Evolutionary conservation across 306 rosid genomes (phyloP), one percentile per base, ranked within the genome.

Genomic region (Myrica gale): DNA sequence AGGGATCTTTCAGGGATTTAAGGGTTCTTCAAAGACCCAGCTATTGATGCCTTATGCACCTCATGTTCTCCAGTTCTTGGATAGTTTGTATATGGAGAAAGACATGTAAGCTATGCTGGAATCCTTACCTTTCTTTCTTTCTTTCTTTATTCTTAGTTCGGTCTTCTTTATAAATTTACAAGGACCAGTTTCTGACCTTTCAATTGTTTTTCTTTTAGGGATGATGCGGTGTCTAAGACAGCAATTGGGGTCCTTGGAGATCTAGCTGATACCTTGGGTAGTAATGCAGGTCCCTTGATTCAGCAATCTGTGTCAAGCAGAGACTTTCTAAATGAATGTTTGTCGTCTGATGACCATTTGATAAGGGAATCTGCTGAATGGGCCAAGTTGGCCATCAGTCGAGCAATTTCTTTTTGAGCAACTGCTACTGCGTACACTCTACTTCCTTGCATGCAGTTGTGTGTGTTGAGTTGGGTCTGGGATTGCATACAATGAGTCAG

Each of bases 161-260:
- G 4, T 39, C 60, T 10, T 51, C 69, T 77, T 12, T 8, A 10
- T 32, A 32, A 32, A 21, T 15, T 42, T 46, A 55, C 16, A 8
- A 60, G 37, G 19, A 52, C 45, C 44, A 9, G 58, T 68, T 37
- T 72, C 50, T 68, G 13, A 16, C 45, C 46, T 71, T 72, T 57
- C 47, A 46, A 68, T 52, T 68, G 71, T 67, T 37, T 58, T 85
- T 20, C 26, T 79, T 85, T 16, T 74, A 93, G 98, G 98, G 98
- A 93, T 80, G 97, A 93, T 81, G 78, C 79, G 19, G 96, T 93
- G 86, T 89, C 86, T 11, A 93, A 88, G 86, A 88, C 97, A 19
- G 97, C 98, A 16, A 93, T 93, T 71, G 98, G 98, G 39, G 93
- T 93, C 71, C 97, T 93, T 53, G 98, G 98, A 69, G 97, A 93